Percentiles rank a stretch among this genome's conserved stretches.
Conservation (phyloP, 176 grass and related monocot genomes). For the Miscanthus lutarioriparius region DNA sequence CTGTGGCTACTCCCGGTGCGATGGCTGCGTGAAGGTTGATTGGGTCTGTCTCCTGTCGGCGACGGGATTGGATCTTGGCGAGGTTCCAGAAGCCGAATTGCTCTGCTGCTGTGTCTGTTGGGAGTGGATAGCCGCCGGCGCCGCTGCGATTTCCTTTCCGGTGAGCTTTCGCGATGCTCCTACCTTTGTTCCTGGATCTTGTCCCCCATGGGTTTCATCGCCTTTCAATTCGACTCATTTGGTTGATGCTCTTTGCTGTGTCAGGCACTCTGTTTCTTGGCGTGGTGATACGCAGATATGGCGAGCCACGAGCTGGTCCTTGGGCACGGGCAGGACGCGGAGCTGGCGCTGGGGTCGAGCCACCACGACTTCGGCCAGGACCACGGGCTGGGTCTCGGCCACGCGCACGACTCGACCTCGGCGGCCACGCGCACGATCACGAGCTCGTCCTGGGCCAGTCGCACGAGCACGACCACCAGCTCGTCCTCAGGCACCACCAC, state of each 20-base stretch:
- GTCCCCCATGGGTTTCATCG: not conserved
- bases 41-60: not conserved
- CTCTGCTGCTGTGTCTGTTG: not conserved
- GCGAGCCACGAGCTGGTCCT: constrained; percentile 87
- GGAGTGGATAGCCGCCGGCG: not conserved
- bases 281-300: constrained; percentile 44
- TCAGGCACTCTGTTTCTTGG: constrained; percentile 1
- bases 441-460: constrained; percentile 55
- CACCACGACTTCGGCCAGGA: constrained; percentile 66
- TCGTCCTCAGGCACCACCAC: constrained; percentile 67
- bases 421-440: constrained; percentile 53
- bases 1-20: not conserved
- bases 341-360: constrained; percentile 64
- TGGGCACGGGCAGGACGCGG: constrained; percentile 76
- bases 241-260: not conserved
- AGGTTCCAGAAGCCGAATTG: not conserved
- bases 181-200: not conserved
- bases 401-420: constrained; percentile 55
- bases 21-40: not conserved
- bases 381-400: constrained; percentile 48
- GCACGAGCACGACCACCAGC: constrained; percentile 48
- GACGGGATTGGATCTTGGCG: not conserved
- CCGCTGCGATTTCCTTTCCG: not conserved
- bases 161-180: too few relatives aligned
- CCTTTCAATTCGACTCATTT: not conserved